Conservation (phyloP, 1,284 basidiomycete species). For the Leccinum solheimii region DNA sequence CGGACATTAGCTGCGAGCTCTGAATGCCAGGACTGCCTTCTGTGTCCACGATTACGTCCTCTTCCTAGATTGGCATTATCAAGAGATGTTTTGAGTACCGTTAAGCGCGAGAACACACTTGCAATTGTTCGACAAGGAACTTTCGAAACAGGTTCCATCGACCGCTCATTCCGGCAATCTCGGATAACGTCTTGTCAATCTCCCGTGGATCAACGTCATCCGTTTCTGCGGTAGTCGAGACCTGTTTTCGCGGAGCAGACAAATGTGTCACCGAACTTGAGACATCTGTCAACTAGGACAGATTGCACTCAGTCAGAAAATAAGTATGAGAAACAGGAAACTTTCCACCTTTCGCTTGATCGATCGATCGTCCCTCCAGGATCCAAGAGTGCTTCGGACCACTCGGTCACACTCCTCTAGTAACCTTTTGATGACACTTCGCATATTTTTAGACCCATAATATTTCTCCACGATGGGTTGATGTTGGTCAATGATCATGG, state of each 20-base stretch:
- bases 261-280: constrained; percentile 39
- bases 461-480: constrained; percentile 98
- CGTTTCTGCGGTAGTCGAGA: constrained; percentile 49
- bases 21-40: neutral
- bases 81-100: neutral
- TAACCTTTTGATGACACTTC: constrained; percentile 73
- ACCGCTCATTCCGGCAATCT: constrained; percentile 86
- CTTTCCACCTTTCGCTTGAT: constrained; percentile 66
- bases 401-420: constrained; percentile 87
- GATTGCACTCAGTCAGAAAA: constrained; percentile 6
- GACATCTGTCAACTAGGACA: constrained; percentile 50
- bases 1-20: neutral
- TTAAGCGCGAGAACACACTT: constrained; percentile 39
- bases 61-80: constrained; percentile 21
- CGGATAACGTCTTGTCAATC: constrained; percentile 85
- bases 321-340: constrained; percentile 4
- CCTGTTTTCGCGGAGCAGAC: constrained; percentile 41
- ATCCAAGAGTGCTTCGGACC: constrained; percentile 72
- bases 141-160: constrained; percentile 91
- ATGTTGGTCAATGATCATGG: constrained; percentile 95
- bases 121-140: constrained; percentile 77
- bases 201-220: constrained; percentile 81
- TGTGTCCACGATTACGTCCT: constrained; percentile 13
- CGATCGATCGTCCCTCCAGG: constrained; percentile 88
- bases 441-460: constrained; percentile 88